Percentiles rank a stretch among this genome's conserved stretches.
phyloP scores from a whole-genome alignment of 1,284 basidiomycete species.

The Papiliotrema terrestris region DNA sequence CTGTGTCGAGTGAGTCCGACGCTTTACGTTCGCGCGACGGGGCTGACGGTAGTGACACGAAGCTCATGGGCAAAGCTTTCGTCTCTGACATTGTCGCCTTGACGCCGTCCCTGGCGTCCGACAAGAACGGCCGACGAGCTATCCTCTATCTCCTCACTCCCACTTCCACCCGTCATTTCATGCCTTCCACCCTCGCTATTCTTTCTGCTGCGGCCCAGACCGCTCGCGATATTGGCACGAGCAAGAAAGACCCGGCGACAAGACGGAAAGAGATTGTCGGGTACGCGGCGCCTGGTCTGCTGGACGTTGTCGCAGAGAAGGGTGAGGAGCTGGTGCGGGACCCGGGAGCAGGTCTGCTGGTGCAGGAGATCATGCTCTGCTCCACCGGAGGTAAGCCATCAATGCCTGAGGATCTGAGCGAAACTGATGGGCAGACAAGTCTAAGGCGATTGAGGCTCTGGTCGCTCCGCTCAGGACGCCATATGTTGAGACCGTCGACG shows the following conservation, averaged over 20 bases:
- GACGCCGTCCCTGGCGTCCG: conserved; percentile 53
- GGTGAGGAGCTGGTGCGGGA: conserved; percentile 64
- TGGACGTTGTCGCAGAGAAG: conserved; percentile 62
- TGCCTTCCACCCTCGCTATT: conserved; percentile 65
- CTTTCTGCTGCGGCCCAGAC: conserved; percentile 64
- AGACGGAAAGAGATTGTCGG: conserved; percentile 65
- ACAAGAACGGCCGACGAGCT: conserved; percentile 61
- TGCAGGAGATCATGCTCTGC: conserved; percentile 74
- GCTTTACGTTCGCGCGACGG: neutral
- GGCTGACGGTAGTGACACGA: conserved; percentile 65
- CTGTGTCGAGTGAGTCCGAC: conserved; percentile 66
- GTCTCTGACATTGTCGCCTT: conserved; percentile 55
- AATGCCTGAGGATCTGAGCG: neutral
- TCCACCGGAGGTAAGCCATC: conserved; percentile 65
- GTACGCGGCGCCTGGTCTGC: conserved; percentile 65
- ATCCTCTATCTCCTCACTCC: conserved; percentile 77
- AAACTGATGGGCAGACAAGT: conserved; percentile 59
- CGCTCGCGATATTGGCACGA: conserved; percentile 56
- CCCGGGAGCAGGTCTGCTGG: conserved; percentile 69
- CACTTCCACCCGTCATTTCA: conserved; percentile 73
- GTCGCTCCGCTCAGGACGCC: conserved; percentile 57
- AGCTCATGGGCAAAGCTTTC: conserved; percentile 73
- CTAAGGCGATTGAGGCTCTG: conserved; percentile 59
- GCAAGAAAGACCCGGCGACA: conserved; percentile 67
- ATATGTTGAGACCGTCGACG: conserved; percentile 51